Percentiles rank a stretch among this genome's conserved stretches.
Evolutionary conservation across 169 alveolate genomes (phyloP).

Genomic region (Blepharisma undulans): DNA sequence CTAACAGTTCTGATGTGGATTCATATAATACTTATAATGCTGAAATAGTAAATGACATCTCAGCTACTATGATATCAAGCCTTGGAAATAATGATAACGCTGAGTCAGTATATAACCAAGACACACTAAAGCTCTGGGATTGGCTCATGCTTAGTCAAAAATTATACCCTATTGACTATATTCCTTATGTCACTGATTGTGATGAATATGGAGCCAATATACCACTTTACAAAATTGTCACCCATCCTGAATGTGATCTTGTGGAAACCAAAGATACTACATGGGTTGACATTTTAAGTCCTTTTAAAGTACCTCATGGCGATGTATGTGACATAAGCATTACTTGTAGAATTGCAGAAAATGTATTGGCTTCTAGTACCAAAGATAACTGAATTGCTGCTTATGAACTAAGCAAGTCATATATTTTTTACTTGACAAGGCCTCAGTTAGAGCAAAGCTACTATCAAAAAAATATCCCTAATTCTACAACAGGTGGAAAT

Average conservation of each 20-base stretch:
- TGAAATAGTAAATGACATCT: neutral
- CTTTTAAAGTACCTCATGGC: neutral
- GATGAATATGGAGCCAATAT: conserved; percentile 22
- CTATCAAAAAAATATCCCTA: conserved; percentile 8
- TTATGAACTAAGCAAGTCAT: neutral
- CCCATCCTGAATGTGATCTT: neutral
- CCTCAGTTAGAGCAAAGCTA: neutral
- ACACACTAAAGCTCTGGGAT: neutral
- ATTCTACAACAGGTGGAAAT: neutral
- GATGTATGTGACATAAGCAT: neutral
- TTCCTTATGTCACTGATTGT: conserved; percentile 37
- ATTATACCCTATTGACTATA: conserved; percentile 5
- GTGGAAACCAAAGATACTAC: neutral
- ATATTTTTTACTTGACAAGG: conserved; percentile 19
- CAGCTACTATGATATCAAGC: neutral
- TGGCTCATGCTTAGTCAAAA: neutral
- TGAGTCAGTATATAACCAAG: neutral
- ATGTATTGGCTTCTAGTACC: neutral
- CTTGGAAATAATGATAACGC: neutral
- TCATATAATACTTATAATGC: neutral
- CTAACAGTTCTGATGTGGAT: neutral
- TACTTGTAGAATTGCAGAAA: neutral
- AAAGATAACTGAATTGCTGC: neutral
- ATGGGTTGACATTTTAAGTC: neutral
- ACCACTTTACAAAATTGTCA: neutral